Conservation (phyloP, 192 early-diverging fungal genomes). For the Coemansia aciculifera region DNA sequence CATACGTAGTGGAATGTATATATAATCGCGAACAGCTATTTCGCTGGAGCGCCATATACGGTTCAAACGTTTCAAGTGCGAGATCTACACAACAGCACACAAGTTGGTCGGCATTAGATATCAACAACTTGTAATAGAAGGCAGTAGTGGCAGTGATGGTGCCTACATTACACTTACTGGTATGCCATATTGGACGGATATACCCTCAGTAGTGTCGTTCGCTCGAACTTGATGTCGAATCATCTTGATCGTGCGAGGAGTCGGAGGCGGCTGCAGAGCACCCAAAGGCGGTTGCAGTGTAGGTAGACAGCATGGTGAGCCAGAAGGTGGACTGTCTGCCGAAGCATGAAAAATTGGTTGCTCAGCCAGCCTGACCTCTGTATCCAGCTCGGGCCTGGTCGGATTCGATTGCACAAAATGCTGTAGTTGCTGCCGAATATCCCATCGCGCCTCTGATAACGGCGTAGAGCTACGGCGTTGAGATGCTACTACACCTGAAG, state of each 20-base stretch:
- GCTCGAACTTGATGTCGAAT: slow-evolving; percentile 26
- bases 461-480: neutral
- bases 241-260: slow-evolving; percentile 43
- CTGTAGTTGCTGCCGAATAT: neutral
- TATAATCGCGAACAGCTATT: slow-evolving; percentile 31
- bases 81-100: slow-evolving; percentile 20
- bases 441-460: neutral
- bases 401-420: neutral
- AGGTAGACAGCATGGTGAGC: neutral
- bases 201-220: slow-evolving; percentile 35
- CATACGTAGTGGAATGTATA: slow-evolving; percentile 50
- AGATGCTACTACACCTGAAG: neutral
- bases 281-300: neutral
- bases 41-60: slow-evolving; percentile 49
- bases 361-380: neutral
- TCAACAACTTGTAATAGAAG: neutral
- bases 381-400: neutral
- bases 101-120: neutral
- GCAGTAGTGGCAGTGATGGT: neutral
- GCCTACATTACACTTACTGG: slow-evolving; percentile 22
- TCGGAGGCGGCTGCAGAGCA: neutral
- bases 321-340: neutral
- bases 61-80: slow-evolving; percentile 47
- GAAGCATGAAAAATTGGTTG: neutral
- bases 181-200: slow-evolving; percentile 44